Evolutionary conservation across 768 basidiomycete genomes (phyloP), one percentile per base, ranked within the genome.

Genomic region (Trametes maxima): DNA sequence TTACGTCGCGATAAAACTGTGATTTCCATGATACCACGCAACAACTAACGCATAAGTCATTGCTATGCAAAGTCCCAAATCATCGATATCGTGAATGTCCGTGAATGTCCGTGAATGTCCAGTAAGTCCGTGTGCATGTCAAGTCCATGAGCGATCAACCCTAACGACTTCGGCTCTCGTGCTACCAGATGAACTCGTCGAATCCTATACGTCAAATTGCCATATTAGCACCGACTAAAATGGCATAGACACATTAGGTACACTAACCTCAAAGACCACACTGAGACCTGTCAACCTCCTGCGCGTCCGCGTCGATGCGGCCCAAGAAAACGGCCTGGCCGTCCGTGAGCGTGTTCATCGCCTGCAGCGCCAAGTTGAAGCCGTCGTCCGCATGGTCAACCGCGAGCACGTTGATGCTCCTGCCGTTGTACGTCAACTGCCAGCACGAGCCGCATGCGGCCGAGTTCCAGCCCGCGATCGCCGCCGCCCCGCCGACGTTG

Each of bases 271-370:
- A 78, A 60, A 85, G 70, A 24, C 85, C 85, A 67, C 88, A 89
- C 51, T 69, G 63, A 0, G 84, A 80, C 8, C 77, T 56, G 43
- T 63, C 72, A 10, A 87, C 81, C 60, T 82, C 70, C 4, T 59
- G 71, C 5, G 81, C 73, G 8, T 70, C 74, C 16, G 83, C 83
- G 11, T 75, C 46, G n/a, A 87, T 75, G 21, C 80, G 72, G 6
- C 87, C 87, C 24, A 82, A 68, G 35, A 76, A 67, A 37, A 69
- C 74, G 0, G 80, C 86, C 65, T 81, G 72, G 37, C 74, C 76
- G 49, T 74, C 72, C 53, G 76, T 76, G 56, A 77, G 66, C 12
- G 42, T 54, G 55, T 77, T 68, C 74, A 77, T 70, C 54, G 75
- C 74, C 65, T 65, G 68, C 24, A 69, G 58, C 40, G 76, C 68